These are phyloP conservation scores for Phragmites australis DNA, from an alignment of 176 grass and related monocot species.

Conservation along the genomic window DNA sequence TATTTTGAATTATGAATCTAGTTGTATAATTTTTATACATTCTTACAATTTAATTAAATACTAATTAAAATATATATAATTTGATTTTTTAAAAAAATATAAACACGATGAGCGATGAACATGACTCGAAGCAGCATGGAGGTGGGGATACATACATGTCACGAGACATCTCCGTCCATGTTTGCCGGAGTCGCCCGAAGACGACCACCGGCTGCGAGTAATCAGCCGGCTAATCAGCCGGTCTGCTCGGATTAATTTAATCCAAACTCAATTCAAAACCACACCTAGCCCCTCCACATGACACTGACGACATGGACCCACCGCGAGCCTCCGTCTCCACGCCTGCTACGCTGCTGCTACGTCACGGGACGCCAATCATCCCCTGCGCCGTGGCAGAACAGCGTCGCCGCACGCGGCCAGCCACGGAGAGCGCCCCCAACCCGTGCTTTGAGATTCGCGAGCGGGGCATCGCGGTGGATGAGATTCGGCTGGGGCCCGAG, in stretches of 20 bases:
- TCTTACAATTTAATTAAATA: too few species aligned
- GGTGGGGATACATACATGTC: neutral
- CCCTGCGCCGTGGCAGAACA: neutral
- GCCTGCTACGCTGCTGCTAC: too few species aligned
- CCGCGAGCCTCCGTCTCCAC: conserved; percentile 25
- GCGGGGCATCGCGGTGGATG: conserved; percentile 12
- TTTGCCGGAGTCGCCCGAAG: conserved; percentile 13
- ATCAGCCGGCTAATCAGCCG: neutral
- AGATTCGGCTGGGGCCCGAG: conserved; percentile 29
- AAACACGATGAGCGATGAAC: neutral
- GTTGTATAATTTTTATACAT: too few species aligned
- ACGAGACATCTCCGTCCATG: neutral
- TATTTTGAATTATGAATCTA: too few species aligned
- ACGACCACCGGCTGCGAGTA: neutral
- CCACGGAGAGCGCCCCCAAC: too few species aligned
- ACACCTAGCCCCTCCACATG: neutral
- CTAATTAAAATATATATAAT: too few species aligned
- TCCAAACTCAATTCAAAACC: neutral
- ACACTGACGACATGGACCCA: neutral
- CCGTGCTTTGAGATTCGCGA: too few species aligned
- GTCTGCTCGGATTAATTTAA: neutral
- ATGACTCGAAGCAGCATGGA: neutral
- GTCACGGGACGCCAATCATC: neutral
- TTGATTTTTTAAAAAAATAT: too few species aligned
- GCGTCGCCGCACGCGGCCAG: neutral